phyloP scores from a whole-genome alignment of 2,329 filamentous ascomycete genomes.

The Hymenoscyphus linearis region DNA sequence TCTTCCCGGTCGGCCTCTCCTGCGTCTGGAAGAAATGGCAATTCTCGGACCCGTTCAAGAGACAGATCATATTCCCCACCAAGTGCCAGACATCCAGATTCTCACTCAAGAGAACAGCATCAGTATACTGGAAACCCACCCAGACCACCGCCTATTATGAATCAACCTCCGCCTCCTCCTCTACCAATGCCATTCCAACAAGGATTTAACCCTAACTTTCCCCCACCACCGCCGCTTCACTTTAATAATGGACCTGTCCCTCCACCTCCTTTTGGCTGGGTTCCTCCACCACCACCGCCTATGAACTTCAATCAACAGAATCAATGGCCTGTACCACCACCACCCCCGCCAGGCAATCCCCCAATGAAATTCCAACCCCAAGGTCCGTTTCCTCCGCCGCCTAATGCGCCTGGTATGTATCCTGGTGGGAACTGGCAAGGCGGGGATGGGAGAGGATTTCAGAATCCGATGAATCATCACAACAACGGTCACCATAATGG shows the following conservation, averaged over 20 bases:
- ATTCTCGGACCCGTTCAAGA: constrained; percentile 8
- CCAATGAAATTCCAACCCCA: constrained; percentile 13
- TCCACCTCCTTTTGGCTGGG: constrained; percentile 8
- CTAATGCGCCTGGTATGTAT: constrained; percentile 11
- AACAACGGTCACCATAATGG: constrained; percentile 9
- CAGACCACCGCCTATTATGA: constrained; percentile 9
- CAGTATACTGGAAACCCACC: constrained; percentile 11
- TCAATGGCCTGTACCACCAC: constrained; percentile 23
- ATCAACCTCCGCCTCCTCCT: constrained; percentile 16
- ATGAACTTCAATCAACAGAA: constrained; percentile 19
- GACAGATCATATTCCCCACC: constrained; percentile 17
- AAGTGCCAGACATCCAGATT: constrained; percentile 9
- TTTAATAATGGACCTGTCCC: constrained; percentile 3
- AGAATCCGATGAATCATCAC: not conserved
- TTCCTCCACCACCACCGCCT: constrained; percentile 13
- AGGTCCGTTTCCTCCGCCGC: constrained; percentile 10
- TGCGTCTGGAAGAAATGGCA: constrained; percentile 12
- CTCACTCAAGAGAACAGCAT: constrained; percentile 7
- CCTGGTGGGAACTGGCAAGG: constrained; percentile 20
- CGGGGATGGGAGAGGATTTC: constrained; percentile 18
- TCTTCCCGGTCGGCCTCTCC: constrained; percentile 28
- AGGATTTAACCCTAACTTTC: constrained; percentile 24
- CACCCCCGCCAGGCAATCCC: constrained; percentile 19
- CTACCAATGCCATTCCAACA: constrained; percentile 17
- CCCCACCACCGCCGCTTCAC: constrained; percentile 20